phyloP scores from a whole-genome alignment of 2,329 filamentous ascomycete genomes.

The Colletotrichum sp. region DNA sequence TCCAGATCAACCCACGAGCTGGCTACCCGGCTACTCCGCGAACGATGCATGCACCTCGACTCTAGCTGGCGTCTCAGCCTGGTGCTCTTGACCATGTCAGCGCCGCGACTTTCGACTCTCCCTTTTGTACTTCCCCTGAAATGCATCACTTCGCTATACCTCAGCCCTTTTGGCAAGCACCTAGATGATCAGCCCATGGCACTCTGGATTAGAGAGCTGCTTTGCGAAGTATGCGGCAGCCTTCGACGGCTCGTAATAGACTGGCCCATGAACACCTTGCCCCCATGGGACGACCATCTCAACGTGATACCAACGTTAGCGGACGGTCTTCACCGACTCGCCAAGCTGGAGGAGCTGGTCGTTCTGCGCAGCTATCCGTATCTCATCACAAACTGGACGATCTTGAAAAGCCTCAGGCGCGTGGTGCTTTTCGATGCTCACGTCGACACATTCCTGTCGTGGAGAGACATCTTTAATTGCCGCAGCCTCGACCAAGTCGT shows the following conservation, averaged over 20 bases:
- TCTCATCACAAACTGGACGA: neutral
- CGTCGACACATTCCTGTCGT: conserved; percentile 40
- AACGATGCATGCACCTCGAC: conserved; percentile 50
- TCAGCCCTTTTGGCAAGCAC: conserved; percentile 39
- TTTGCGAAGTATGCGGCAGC: conserved; percentile 42
- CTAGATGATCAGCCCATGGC: conserved; percentile 46
- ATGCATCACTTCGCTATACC: conserved; percentile 44
- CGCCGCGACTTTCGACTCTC: neutral
- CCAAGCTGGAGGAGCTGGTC: conserved; percentile 51
- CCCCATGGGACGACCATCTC: conserved; percentile 46
- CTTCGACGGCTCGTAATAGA: conserved; percentile 51
- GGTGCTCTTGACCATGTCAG: conserved; percentile 36
- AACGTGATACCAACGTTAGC: conserved; percentile 43
- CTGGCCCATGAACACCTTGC: conserved; percentile 50
- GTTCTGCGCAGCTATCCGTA: conserved; percentile 49
- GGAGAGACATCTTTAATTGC: conserved; percentile 41
- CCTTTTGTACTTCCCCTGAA: conserved; percentile 27
- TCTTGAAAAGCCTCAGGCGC: conserved; percentile 32
- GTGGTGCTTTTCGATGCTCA: conserved; percentile 48
- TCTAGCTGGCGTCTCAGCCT: conserved; percentile 37
- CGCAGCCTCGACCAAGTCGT: conserved; percentile 44
- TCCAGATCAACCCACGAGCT: conserved; percentile 44
- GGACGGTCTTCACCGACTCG: conserved; percentile 48
- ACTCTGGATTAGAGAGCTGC: conserved; percentile 43
- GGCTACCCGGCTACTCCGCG: conserved; percentile 46